Percentiles rank a stretch among this genome's conserved stretches.
phyloP scores from a whole-genome alignment of 2,329 filamentous ascomycete genomes.

The Byssochlamys sp. region DNA sequence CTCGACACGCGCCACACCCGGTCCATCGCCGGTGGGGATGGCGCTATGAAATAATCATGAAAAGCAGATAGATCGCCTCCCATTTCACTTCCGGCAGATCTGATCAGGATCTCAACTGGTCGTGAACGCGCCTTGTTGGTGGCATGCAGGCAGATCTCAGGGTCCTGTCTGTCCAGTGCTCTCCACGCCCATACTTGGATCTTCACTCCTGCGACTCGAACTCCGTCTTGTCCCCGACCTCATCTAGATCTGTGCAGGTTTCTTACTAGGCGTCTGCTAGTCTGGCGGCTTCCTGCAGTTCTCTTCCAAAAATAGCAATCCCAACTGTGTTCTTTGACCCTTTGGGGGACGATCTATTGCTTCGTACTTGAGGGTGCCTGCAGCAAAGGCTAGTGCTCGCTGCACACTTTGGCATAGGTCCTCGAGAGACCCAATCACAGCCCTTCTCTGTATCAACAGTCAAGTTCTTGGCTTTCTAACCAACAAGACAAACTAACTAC shows the following conservation, averaged over 20 bases:
- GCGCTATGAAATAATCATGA: conserved; percentile 14
- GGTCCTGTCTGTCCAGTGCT: not conserved
- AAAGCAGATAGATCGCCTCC: conserved; percentile 5
- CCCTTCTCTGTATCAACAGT: not conserved
- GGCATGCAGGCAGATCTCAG: not conserved
- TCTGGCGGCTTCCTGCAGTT: not conserved
- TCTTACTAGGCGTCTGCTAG: not conserved
- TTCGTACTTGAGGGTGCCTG: not conserved
- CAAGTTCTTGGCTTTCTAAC: not conserved
- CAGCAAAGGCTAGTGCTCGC: not conserved
- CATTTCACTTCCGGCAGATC: not conserved
- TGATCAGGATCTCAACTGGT: not conserved
- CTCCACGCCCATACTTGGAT: not conserved
- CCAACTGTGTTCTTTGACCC: not conserved
- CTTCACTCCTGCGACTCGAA: not conserved
- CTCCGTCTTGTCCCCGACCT: not conserved
- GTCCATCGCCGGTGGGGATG: conserved; percentile 10
- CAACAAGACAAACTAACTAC: conserved; percentile 1
- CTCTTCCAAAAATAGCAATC: not conserved
- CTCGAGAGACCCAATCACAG: not conserved
- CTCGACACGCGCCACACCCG: not conserved
- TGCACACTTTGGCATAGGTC: not conserved
- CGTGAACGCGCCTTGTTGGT: not conserved
- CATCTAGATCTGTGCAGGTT: not conserved
- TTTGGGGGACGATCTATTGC: not conserved